Evolutionary conservation across 192 early-diverging fungal genomes (phyloP).

Genomic region (Backusella westeae): DNA sequence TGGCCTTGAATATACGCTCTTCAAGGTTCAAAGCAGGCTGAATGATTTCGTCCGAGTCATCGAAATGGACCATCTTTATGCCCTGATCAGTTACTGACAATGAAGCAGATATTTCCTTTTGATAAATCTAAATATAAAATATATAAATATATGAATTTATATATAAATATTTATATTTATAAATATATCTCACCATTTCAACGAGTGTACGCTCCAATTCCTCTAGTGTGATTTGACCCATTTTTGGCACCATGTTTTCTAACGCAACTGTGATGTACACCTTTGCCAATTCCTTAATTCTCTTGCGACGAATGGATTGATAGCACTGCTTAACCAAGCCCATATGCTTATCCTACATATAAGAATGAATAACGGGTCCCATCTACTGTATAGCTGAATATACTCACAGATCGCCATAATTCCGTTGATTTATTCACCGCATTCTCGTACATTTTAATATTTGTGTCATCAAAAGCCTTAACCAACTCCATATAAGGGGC

Average conservation of each 20-base stretch:
- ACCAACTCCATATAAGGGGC: constrained; percentile 59
- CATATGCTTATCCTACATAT: constrained; percentile 56
- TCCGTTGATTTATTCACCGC: constrained; percentile 41
- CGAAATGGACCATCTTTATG: constrained; percentile 71
- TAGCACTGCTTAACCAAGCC: constrained; percentile 62
- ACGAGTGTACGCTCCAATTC: constrained; percentile 56
- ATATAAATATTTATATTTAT: neutral
- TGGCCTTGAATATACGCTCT: constrained; percentile 37
- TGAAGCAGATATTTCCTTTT: constrained; percentile 47
- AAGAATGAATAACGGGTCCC: neutral
- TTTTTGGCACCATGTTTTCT: constrained; percentile 61
- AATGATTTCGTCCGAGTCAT: constrained; percentile 54
- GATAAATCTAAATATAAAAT: constrained; percentile 40
- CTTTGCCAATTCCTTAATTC: constrained; percentile 70
- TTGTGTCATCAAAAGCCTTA: constrained; percentile 52
- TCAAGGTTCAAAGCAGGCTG: constrained; percentile 43
- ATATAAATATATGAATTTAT: neutral
- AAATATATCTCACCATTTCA: constrained; percentile 48
- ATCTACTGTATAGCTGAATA: no score
- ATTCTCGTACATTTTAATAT: constrained; percentile 38
- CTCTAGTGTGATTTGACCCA: constrained; percentile 38
- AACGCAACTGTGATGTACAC: constrained; percentile 78
- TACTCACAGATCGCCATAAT: constrained; percentile 33
- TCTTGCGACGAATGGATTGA: constrained; percentile 45
- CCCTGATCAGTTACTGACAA: constrained; percentile 43